Base-by-base conservation (phyloP, 495 filamentous ascomycete species). In the Schizothecium vesticola region DNA sequence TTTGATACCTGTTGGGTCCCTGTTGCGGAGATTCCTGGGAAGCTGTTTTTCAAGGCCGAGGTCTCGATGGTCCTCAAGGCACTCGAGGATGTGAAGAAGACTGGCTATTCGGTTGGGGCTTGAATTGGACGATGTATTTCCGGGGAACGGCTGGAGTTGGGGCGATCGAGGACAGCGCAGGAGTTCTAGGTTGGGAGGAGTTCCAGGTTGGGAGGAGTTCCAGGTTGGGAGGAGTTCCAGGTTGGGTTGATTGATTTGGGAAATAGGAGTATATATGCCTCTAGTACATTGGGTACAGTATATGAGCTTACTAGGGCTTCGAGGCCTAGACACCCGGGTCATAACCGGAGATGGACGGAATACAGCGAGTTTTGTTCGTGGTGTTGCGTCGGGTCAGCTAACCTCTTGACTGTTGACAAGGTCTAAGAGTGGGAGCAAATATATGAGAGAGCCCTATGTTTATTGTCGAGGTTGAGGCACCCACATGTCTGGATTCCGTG, bases 1-100 rank as follows among this genome's bases (percentile, higher is more conserved):
- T 66, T 77, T 11, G 63, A 69, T 6, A 58, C 72, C 1, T 63
- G 36, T 56, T 79, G 77, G 77, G 65, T 74, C 1, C 63, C 67
- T 62, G 68, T 76, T 12, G 59, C 62, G 7, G 73, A 77, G 31
- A 66, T 66, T 26, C 56, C 58, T 10, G 57, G 8, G 33, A 74
- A 66, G 61, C 64, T 79, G 31, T 71, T 70, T 3, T 79, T 79
- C 57, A 36, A 43, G 57, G 74, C 65, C 24, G 77, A 79, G 64
- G 59, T 71, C 0, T 63, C 59, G 5, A 67, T 61, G 8, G 74
- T 79, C 3, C 59, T 51, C 67, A 74, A 75, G 69, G 70, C 72
- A 2, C 26, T 76, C 10, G 66, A 63, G 1, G 70, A 74, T 31
- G 65, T 72, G 57, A 67, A 33, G 59, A 71, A 68, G 69, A 73